A percentile compares a stretch with the other conserved stretches of the same genome.
These are phyloP conservation scores for Fusarium torulosum DNA, from an alignment of 2,329 filamentous ascomycete species.

Conservation along the genomic window DNA sequence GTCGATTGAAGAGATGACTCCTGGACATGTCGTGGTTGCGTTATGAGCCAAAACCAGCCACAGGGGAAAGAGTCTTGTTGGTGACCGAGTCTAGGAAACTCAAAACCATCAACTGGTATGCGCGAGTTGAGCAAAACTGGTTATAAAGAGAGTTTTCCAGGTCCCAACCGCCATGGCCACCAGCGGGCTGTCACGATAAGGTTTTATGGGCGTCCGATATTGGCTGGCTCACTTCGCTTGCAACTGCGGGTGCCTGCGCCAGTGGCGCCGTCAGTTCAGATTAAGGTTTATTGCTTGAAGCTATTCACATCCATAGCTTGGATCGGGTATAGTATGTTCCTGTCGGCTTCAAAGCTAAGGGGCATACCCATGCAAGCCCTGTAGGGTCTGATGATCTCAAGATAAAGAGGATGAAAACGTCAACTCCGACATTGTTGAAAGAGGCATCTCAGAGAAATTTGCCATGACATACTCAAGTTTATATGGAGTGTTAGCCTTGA, in stretches of 20 bases:
- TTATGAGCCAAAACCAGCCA: too few relatives aligned
- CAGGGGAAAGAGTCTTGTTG: conserved; percentile 2
- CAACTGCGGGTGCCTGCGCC: conserved; percentile 34
- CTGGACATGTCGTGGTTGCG: too few relatives aligned
- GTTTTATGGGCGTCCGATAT: conserved; percentile 23
- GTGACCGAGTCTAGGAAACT: conserved; percentile 17
- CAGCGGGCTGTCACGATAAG: conserved; percentile 16
- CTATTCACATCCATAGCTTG: conserved; percentile 17
- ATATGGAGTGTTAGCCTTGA: too few relatives aligned
- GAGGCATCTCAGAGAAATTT: too few relatives aligned
- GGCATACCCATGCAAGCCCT: too few relatives aligned
- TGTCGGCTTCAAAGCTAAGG: background rate
- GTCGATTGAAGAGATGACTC: too few relatives aligned
- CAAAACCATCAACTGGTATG: conserved; percentile 34
- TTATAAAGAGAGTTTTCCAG: background rate
- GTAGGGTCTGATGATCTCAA: too few relatives aligned
- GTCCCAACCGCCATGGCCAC: conserved; percentile 5
- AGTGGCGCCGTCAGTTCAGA: conserved; percentile 20
- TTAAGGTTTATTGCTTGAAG: conserved; percentile 33
- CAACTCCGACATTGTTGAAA: too few relatives aligned
- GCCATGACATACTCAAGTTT: too few relatives aligned
- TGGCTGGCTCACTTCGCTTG: conserved; percentile 2
- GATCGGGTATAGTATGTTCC: conserved; percentile 22
- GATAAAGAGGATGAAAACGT: too few relatives aligned
- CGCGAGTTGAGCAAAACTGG: conserved; percentile 3